Base-by-base conservation (phyloP, 169 alveolate species). In the Eimeria sp. region DNA sequence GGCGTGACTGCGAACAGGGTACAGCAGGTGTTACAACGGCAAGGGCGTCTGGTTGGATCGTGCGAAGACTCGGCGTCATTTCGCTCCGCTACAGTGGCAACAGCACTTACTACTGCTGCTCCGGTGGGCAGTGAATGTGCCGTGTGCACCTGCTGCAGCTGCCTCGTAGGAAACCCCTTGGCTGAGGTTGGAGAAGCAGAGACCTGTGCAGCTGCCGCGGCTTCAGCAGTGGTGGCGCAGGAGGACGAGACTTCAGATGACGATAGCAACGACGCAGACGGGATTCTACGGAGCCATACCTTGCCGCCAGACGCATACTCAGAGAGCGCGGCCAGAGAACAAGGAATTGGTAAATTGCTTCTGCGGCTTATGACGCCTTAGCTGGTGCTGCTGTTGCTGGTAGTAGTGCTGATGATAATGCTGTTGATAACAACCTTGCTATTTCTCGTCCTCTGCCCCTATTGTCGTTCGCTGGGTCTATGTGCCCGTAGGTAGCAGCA, bases 221-320 rank as follows among this genome's bases (percentile, higher is more conserved):
- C 70, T 5, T 30, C 91, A 14, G 67, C 70, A n/a, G 73, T 45
- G 4, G 91, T 45, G 10, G 67, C 73, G 27, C 89, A 75, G 49
- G 63, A 73, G 30, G 95, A 70, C 4, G 88, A 57, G 27, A 45
- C 30, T 13, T 40, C 65, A 51, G 95, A 54, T n/a, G 58, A 67
- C 6, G 95, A 90, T 10, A 88, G 76, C 34, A 89, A 90, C 43
- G 89, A 90, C 27, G 89, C 78, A 30, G 95, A 90, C 45, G 95
- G 95, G 9, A 27, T 90, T 18, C 76, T 90, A 43, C 73, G 89
- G 61, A n/a, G 89, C 63, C 88, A 82, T 58, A 40, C 63, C 25
- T 16, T 90, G 14, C 51, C 43, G 80, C 89, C 75, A 51, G 82
- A 30, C n/a, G 95, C 78, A 2, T 90, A 90, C 51, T 34, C 87